phyloP scores from a whole-genome alignment of 768 basidiomycete genomes.

The Phanerodontia chrysosporium region DNA sequence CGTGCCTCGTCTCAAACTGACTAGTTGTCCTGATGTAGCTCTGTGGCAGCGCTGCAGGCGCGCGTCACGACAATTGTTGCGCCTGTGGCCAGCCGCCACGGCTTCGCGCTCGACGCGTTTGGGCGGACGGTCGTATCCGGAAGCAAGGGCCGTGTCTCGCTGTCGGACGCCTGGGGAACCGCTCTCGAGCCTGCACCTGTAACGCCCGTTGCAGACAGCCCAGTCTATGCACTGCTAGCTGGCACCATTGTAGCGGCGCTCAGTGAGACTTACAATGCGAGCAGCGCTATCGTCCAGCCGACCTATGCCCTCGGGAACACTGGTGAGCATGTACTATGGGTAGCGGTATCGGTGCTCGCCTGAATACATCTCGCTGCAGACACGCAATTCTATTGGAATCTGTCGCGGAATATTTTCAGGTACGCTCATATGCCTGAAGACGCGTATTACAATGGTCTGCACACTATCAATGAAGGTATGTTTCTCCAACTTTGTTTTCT shows the following conservation, averaged over 20 bases:
- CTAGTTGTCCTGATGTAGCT: conserved; percentile 12
- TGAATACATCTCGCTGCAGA: conserved; percentile 31
- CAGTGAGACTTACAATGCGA: conserved; percentile 30
- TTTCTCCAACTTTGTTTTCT: background rate
- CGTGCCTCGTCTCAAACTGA: conserved; percentile 2
- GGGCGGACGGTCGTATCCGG: conserved; percentile 37
- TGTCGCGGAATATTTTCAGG: conserved; percentile 60
- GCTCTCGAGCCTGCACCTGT: conserved; percentile 62
- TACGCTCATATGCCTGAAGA: conserved; percentile 36
- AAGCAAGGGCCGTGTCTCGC: conserved; percentile 31
- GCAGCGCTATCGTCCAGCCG: conserved; percentile 3
- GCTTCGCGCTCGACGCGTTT: conserved; percentile 58
- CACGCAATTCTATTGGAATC: conserved; percentile 41
- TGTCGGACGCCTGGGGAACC: conserved; percentile 42
- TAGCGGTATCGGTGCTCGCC: conserved; percentile 1
- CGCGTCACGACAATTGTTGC: conserved; percentile 33
- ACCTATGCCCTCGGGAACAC: conserved; percentile 20
- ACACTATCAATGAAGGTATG: conserved; percentile 71
- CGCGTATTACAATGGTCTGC: conserved; percentile 32
- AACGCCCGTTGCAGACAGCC: conserved; percentile 35
- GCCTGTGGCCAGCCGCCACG: conserved; percentile 45
- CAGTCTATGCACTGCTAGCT: conserved; percentile 29
- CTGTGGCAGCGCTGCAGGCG: conserved; percentile 18
- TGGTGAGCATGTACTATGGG: conserved; percentile 16
- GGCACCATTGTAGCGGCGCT: conserved; percentile 33